Base-by-base conservation (phyloP, 257 asterid species). In the Forsythia viridissima region DNA sequence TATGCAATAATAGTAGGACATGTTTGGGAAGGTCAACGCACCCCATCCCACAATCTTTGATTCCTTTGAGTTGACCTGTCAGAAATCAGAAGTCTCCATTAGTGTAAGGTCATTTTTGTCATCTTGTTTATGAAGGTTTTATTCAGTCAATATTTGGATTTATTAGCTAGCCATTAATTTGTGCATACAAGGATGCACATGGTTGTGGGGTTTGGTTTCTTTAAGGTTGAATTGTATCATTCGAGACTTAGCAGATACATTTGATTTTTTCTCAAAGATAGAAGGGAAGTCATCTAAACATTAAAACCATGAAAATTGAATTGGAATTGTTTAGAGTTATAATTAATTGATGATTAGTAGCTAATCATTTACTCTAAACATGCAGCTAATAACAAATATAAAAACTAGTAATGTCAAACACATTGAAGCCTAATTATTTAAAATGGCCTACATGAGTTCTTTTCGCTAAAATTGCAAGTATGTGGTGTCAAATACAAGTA, bases 1-100 rank as follows among this genome's bases (percentile, higher is more conserved):
- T 51, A 51, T 71, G 75, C 77, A 82, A 48, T 79, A 71, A 79
- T 75, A 42, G 43, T 30, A 30, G 42, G 39, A 73, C 20, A 36
- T 46, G 44, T 75, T 70, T 16, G 66, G 57, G 39, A 71, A 39
- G 73, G 84, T 84, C 82, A 84, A 84, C 82, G 20, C 52, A 39
- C 44, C 82, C 82, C 77, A 80, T 72, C 63, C 51, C 43, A 30
- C 57, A 16, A 24, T 30, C 15, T 77, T 81, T 72, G 76, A 77
- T 36, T 44, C 16, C n/a, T 76, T 30, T 73, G 80, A 66, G 80
- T 78, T 78, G 85, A 82, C 82, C 63, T 78, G 82, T 82, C 82
- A 82, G 80, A 76, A 67, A 67, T 59, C 67, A 61, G 16, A 8
- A 61, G 69, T 24, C 18, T 24, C 39, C 69, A 63, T 24, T 10